Conservation (phyloP, 495 filamentous ascomycete genomes). For the Penicillium robsamsonii region DNA sequence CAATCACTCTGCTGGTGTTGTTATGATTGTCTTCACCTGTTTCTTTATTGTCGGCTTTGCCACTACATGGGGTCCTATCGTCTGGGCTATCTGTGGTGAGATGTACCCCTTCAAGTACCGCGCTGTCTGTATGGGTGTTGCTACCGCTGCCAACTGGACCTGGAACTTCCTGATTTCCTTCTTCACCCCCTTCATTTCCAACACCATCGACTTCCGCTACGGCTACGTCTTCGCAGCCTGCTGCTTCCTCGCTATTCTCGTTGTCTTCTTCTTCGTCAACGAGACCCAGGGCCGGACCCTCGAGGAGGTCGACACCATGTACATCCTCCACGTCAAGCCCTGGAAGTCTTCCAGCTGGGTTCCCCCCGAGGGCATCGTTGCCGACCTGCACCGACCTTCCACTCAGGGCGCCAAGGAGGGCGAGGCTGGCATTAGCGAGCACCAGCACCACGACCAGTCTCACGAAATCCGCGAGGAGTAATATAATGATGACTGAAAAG, state of each 20-base stretch:
- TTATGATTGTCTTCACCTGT: constrained; percentile 75
- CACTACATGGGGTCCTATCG: constrained; percentile 78
- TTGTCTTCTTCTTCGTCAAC: constrained; percentile 78
- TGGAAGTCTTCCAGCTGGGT: constrained; percentile 63
- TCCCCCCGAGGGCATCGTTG: constrained; percentile 44
- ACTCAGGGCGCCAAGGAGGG: constrained; percentile 21
- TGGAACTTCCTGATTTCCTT: constrained; percentile 89
- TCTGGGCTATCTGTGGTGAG: constrained; percentile 79
- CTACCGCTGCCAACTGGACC: constrained; percentile 81
- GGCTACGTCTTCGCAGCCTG: constrained; percentile 78
- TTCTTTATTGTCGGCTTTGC: constrained; percentile 63
- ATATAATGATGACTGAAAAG: constrained; percentile 5
- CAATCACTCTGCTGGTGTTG: constrained; percentile 60
- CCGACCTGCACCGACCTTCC: constrained; percentile 30
- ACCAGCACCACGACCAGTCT: constrained; percentile 28
- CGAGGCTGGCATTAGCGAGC: constrained; percentile 13
- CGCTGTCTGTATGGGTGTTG: constrained; percentile 70
- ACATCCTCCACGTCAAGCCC: constrained; percentile 65
- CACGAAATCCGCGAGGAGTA: constrained; percentile 20
- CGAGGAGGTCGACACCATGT: constrained; percentile 87
- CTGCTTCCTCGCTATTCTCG: constrained; percentile 58
- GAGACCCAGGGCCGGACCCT: constrained; percentile 67
- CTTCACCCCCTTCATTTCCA: constrained; percentile 75
- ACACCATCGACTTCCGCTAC: constrained; percentile 68
- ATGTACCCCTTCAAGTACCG: constrained; percentile 78